Evolutionary conservation across 1,139 yeast genomes (phyloP).

Genomic region (Magnusiomyces starmeri): DNA sequence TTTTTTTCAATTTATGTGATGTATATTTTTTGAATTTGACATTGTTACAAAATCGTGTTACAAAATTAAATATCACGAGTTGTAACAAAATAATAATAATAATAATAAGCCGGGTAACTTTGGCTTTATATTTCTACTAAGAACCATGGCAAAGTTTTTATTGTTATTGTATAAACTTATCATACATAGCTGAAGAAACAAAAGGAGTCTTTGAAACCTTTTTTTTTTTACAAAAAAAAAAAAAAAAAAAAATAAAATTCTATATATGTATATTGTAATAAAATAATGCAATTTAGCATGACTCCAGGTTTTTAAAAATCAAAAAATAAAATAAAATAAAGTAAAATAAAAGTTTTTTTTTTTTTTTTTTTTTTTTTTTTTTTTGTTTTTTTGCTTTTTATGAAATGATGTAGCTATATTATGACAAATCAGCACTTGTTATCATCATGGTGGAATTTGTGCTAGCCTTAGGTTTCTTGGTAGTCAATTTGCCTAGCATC

Average conservation of each 20-base stretch:
- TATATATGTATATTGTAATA: background rate
- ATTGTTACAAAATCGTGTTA: no score
- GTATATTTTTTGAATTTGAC: no score
- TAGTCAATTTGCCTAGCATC: constrained; percentile 25
- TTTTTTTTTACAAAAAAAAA: background rate
- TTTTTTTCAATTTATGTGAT: background rate
- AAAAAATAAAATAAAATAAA: background rate
- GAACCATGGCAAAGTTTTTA: no score
- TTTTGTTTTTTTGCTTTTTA: no score
- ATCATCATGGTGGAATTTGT: constrained; percentile 10
- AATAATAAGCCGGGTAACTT: background rate
- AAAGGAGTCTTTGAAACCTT: background rate
- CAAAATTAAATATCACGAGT: no score
- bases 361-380: background rate
- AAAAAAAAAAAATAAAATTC: background rate
- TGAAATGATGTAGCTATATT: no score
- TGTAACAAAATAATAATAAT: no score
- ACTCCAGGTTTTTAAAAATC: background rate
- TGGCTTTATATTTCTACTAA: no score
- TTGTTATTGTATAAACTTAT: no score
- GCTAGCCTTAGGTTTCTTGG: constrained; percentile 12
- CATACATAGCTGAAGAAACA: no score
- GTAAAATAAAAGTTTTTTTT: background rate
- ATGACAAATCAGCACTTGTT: constrained; percentile 16
- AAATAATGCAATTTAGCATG: background rate